phyloP scores from a whole-genome alignment of 192 early-diverging fungal genomes.

The Coemansia sp. region DNA sequence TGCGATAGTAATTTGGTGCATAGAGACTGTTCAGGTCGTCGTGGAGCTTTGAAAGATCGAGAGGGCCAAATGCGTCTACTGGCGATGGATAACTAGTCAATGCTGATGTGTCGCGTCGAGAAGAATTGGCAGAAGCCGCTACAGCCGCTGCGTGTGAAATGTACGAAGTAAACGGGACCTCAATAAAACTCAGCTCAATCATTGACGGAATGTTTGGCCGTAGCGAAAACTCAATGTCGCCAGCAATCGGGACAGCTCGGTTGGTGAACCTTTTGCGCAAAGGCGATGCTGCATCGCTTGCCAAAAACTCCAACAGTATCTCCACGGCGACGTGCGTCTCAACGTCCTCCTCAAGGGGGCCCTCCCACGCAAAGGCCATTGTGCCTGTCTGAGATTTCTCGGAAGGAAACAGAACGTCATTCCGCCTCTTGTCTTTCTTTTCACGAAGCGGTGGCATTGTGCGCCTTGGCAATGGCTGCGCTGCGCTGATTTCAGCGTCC shows the following conservation, averaged over 20 bases:
- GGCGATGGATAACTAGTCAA: conserved; percentile 41
- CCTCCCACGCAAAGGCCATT: conserved; percentile 76
- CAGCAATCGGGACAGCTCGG: conserved; percentile 62
- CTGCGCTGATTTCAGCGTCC: conserved; percentile 31
- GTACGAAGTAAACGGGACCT: conserved; percentile 43
- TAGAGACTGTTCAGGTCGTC: conserved; percentile 40
- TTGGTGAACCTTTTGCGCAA: conserved; percentile 78
- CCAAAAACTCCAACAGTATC: conserved; percentile 72
- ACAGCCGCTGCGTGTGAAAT: conserved; percentile 41
- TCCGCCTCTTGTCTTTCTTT: conserved; percentile 40
- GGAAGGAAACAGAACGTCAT: conserved; percentile 64
- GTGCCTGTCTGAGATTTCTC: conserved; percentile 67
- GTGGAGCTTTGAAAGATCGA: conserved; percentile 45
- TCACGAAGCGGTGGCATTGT: conserved; percentile 53
- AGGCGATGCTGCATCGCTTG: conserved; percentile 66
- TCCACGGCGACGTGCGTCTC: conserved; percentile 67
- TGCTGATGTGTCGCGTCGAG: conserved; percentile 42
- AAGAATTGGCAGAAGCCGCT: conserved; percentile 17
- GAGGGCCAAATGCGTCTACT: conserved; percentile 47
- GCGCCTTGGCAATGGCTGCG: conserved; percentile 24
- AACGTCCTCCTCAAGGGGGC: conserved; percentile 69
- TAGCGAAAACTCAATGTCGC: conserved; percentile 66
- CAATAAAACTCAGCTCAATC: conserved; percentile 65
- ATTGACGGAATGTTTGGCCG: conserved; percentile 58
- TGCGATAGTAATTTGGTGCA: conserved; percentile 50